Conservation (phyloP, 306 rosid species). For the Canavalia gladiata region DNA sequence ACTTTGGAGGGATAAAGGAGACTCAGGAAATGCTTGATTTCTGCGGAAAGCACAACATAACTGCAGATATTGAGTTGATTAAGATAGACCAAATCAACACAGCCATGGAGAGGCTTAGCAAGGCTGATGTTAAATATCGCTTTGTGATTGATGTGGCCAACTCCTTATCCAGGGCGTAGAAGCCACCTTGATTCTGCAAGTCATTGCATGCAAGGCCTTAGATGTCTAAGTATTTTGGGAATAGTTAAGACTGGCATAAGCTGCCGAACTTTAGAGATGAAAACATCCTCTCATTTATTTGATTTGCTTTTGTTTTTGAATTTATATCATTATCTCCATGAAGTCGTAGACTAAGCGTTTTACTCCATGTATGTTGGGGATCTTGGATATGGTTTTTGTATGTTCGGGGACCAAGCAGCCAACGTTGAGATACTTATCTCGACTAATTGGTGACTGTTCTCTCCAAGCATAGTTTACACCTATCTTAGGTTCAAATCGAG, state of each 20-base stretch:
- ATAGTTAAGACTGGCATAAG: neutral
- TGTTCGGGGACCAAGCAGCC: too few relatives aligned
- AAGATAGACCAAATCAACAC: conserved; percentile 71
- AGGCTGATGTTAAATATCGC: conserved; percentile 81
- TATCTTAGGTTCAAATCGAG: too few relatives aligned
- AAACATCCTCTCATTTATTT: neutral
- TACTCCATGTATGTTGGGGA: too few relatives aligned
- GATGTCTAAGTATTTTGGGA: conserved; percentile 10
- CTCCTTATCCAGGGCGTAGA: conserved; percentile 57
- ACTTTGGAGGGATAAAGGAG: conserved; percentile 89
- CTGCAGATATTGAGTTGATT: conserved; percentile 84
- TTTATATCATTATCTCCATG: neutral
- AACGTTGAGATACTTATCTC: too few relatives aligned
- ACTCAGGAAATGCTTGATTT: conserved; percentile 98
- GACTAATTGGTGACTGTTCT: too few relatives aligned
- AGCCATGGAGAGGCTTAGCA: conserved; percentile 83
- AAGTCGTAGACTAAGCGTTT: neutral
- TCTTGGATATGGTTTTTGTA: too few relatives aligned
- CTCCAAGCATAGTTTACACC: too few relatives aligned
- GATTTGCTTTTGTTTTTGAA: neutral
- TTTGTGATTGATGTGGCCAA: conserved; percentile 88
- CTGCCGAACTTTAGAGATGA: neutral
- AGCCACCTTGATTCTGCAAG: neutral
- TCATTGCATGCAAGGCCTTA: neutral
- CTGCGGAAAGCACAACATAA: conserved; percentile 74